These are phyloP conservation scores for Diatrype stigma DNA, from an alignment of 2,329 filamentous ascomycete species.

Conservation along the genomic window DNA sequence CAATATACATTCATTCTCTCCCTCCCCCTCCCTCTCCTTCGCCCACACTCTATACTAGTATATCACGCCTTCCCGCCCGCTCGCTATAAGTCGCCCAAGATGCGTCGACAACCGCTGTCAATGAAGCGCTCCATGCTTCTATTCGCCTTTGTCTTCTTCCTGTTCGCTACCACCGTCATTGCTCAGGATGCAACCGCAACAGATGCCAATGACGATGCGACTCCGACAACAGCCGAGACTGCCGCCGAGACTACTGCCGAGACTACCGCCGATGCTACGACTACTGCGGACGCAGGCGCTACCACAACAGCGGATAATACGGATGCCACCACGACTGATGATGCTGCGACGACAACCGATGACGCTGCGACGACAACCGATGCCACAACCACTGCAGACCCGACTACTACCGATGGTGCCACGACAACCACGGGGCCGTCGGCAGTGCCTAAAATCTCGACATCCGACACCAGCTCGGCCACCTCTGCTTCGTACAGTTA, in stretches of 20 bases:
- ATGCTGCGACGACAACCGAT: neutral
- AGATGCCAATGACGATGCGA: constrained; percentile 2
- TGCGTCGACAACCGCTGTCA: constrained; percentile 1
- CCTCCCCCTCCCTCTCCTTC: neutral
- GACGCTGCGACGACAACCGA: neutral
- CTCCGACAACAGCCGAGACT: constrained; percentile 3
- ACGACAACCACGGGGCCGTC: neutral
- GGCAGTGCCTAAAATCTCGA: too few relatives aligned
- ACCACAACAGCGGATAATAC: neutral
- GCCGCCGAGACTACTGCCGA: constrained; percentile 8
- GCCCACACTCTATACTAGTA: neutral
- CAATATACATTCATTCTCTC: neutral
- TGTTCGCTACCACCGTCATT: constrained; percentile 7
- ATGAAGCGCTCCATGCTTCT: constrained; percentile 12
- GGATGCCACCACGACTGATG: neutral
- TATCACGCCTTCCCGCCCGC: neutral
- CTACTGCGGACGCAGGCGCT: neutral
- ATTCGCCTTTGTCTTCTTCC: constrained; percentile 4
- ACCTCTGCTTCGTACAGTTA: constrained; percentile 57
- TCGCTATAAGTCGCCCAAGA: neutral
- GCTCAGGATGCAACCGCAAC: constrained; percentile 8
- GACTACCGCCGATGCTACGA: neutral
- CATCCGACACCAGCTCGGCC: constrained; percentile 40
- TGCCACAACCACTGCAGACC: neutral
- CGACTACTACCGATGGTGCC: neutral